Percentiles rank a stretch among this genome's conserved stretches.
phyloP scores from a whole-genome alignment of 2,329 filamentous ascomycete species.

The Didymella sp. region DNA sequence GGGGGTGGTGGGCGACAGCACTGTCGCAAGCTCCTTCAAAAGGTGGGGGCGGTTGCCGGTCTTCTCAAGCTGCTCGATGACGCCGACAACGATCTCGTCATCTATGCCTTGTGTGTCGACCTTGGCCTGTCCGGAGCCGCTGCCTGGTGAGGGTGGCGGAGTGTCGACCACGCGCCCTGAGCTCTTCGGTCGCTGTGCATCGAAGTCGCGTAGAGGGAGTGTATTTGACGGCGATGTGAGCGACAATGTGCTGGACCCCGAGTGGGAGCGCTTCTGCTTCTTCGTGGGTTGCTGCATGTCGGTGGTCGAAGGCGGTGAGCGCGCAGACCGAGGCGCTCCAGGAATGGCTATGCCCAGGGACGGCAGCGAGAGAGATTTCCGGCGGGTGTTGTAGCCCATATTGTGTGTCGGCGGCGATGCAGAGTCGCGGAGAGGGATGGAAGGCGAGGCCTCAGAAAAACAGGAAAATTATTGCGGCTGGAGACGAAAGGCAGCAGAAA shows the following conservation, averaged over 20 bases:
- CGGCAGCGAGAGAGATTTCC: conserved; percentile 91
- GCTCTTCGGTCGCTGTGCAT: conserved; percentile 54
- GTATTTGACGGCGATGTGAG: conserved; percentile 56
- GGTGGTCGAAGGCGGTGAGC: conserved; percentile 63
- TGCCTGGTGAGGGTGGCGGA: conserved; percentile 75
- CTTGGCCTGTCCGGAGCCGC: conserved; percentile 59
- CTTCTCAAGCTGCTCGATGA: conserved; percentile 85
- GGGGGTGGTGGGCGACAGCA: conserved; percentile 76
- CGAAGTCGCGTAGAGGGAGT: conserved; percentile 54
- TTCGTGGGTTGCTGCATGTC: conserved; percentile 65
- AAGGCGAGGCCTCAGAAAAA: conserved; percentile 15
- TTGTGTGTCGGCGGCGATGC: conserved; percentile 27
- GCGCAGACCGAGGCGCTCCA: conserved; percentile 57
- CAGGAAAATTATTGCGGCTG: conserved; percentile 38
- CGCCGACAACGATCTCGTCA: conserved; percentile 92
- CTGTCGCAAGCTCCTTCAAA: conserved; percentile 87
- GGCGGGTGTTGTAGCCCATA: conserved; percentile 96
- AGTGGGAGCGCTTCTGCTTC: conserved; percentile 78
- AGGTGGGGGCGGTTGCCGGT: conserved; percentile 92
- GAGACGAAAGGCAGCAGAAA: conserved; percentile 31
- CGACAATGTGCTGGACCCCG: conserved; percentile 50
- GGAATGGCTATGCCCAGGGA: conserved; percentile 90
- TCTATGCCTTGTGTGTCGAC: conserved; percentile 85
- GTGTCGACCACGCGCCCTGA: conserved; percentile 66
- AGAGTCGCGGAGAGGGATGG: conserved; percentile 16